A percentile compares a stretch with the other conserved stretches of the same genome.
Evolutionary conservation across 768 basidiomycete genomes (phyloP).

Genomic region (Tremella fuciformis): DNA sequence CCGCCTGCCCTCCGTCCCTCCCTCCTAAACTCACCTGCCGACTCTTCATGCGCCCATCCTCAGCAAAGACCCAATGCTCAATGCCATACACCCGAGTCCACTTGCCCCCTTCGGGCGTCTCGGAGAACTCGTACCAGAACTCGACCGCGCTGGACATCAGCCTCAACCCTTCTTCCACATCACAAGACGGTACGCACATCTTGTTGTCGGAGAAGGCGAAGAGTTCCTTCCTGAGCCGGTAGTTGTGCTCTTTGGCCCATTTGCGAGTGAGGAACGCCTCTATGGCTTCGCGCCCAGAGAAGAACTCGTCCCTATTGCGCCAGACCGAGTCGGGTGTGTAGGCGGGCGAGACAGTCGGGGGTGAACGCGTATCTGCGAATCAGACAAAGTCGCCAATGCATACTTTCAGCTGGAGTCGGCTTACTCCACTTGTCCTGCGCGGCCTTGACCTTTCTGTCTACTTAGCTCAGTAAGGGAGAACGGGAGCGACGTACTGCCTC

Average conservation of each 20-base stretch:
- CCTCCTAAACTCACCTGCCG: slow-evolving; percentile 58
- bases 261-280: slow-evolving; percentile 58
- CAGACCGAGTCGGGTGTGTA: slow-evolving; percentile 61
- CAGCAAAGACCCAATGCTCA: slow-evolving; percentile 61
- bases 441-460: slow-evolving; percentile 56
- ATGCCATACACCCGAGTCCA: slow-evolving; percentile 40
- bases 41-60: slow-evolving; percentile 59
- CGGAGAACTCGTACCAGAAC: slow-evolving; percentile 57
- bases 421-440: slow-evolving; percentile 59
- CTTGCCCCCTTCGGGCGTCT: slow-evolving; percentile 15
- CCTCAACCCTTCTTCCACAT: background rate
- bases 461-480: background rate
- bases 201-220: slow-evolving; percentile 56
- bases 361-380: slow-evolving; percentile 31
- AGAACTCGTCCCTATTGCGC: slow-evolving; percentile 61
- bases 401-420: slow-evolving; percentile 10
- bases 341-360: slow-evolving; percentile 53
- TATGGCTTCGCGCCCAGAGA: slow-evolving; percentile 56
- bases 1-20: slow-evolving; percentile 46
- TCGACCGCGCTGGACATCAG: slow-evolving; percentile 52
- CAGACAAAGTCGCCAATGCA: background rate
- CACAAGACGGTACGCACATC: background rate
- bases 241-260: slow-evolving; percentile 59
- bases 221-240: slow-evolving; percentile 58
- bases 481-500: slow-evolving; percentile 22